Base-by-base conservation (phyloP, 2,329 filamentous ascomycete species). In the Hirsutella minnesotensis region DNA sequence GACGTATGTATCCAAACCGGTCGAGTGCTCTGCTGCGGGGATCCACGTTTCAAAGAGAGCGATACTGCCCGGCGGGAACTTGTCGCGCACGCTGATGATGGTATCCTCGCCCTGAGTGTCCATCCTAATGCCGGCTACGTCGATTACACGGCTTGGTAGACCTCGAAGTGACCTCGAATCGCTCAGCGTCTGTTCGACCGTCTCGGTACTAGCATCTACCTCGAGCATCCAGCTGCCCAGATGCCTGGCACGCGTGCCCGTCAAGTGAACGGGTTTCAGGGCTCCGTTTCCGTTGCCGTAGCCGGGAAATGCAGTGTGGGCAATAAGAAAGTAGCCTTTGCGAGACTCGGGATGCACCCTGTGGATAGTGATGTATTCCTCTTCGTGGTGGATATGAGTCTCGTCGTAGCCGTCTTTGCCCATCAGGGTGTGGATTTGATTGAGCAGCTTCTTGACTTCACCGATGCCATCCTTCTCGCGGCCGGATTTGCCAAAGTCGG, bases 21-120 rank as follows among this genome's bases (percentile, higher is more conserved):
- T 75, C 2, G 83, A 81, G 59, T 94, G 85, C 56, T 95, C 87
- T 2, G 85, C 85, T 20, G 79, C 79, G 4, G 89, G 89, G 22
- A 96, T 92, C 82, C 85, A 96, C 0, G 92, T 98, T 66, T 96
- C 89, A 52, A 95, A 94, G 3, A 98, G 69, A 3, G 89, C 88
- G 51, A 98, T 94, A 50, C 88, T 95, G 45, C 92, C 92, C 13
- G 94, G 89, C 3, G 88, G 86, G 58, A 98, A 95, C 47, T 81
- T 78, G 38, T 88, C 81, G 2, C 84, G 81, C 15, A 95, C 79
- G 1, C 78, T 81, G 49, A 98, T 87, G 44, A 81, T 74, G 2
- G 88, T 90, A 52, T 87, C 81, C 38, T 83, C 76, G 4, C 74
- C 80, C 41, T 79, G 73, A n/a, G 73, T 68, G 49, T 90, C 82